Conservation (phyloP, 2,329 filamentous ascomycete genomes). For the Colletotrichum salicis region DNA sequence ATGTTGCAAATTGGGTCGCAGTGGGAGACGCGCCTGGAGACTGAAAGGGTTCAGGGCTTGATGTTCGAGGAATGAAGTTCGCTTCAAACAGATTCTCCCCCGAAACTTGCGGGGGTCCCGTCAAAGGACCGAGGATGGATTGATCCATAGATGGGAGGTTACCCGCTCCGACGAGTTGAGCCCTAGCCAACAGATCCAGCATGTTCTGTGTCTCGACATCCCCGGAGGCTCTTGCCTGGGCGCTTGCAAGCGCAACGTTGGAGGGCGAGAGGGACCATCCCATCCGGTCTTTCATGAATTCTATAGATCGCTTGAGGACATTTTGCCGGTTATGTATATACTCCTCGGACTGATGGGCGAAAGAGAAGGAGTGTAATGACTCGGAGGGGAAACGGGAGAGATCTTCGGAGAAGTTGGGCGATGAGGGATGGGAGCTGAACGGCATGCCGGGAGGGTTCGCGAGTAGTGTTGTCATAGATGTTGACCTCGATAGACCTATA, state of each 20-base stretch:
- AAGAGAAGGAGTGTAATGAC: constrained; percentile 97
- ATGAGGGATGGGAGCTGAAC: constrained; percentile 71
- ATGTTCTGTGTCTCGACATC: constrained; percentile 90
- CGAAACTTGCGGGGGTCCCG: constrained; percentile 79
- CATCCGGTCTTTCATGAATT: constrained; percentile 94
- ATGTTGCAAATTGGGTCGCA: constrained; percentile 31
- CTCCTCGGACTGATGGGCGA: constrained; percentile 94
- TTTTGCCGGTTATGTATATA: constrained; percentile 91
- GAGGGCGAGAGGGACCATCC: constrained; percentile 76
- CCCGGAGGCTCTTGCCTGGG: constrained; percentile 83
- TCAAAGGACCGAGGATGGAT: constrained; percentile 70
- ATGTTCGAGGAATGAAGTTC: constrained; percentile 72
- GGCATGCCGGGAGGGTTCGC: constrained; percentile 66
- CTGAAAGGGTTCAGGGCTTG: constrained; percentile 60
- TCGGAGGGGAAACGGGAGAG: constrained; percentile 93
- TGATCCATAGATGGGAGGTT: constrained; percentile 64
- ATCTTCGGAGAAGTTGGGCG: constrained; percentile 86
- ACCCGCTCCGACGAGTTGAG: constrained; percentile 79
- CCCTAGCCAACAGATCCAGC: constrained; percentile 86
- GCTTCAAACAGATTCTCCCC: constrained; percentile 86
- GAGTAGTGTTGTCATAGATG: constrained; percentile 76
- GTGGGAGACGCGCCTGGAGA: constrained; percentile 49
- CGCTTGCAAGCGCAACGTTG: constrained; percentile 81
- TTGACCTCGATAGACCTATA: constrained; percentile 70
- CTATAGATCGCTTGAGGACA: constrained; percentile 90